These are phyloP conservation scores for Thalassiosira exigua DNA, from an alignment of 352 stramenopile species.

Conservation along the genomic window DNA sequence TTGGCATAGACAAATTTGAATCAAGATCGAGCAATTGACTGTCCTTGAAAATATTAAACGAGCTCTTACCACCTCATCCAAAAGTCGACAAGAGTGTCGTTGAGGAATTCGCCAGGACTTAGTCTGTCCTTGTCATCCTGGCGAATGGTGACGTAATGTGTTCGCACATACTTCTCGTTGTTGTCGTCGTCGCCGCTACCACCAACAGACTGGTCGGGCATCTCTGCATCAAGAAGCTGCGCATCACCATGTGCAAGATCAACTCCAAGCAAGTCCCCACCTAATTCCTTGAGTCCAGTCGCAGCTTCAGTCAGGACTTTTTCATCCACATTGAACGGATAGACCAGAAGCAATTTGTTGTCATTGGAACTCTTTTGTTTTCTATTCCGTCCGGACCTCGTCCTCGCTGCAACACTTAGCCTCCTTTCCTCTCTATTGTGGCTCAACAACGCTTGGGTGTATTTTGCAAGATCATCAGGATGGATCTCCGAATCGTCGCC, in stretches of 20 bases:
- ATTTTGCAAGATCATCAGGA: conserved; percentile 42
- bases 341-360: conserved; percentile 60
- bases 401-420: conserved; percentile 16
- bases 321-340: conserved; percentile 61
- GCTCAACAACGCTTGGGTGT: conserved; percentile 46
- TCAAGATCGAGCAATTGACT: conserved; percentile 4
- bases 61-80: conserved; percentile 82
- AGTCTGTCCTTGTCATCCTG: conserved; percentile 90
- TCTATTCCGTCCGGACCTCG: conserved; percentile 32
- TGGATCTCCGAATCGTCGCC: conserved; percentile 22
- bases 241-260: not conserved
- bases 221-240: not conserved
- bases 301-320: conserved; percentile 27
- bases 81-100: conserved; percentile 86
- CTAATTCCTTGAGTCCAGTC: conserved; percentile 43
- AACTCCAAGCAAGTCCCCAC: conserved; percentile 36
- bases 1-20: conserved; percentile 1
- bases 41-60: conserved; percentile 15
- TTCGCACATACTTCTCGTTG: conserved; percentile 29
- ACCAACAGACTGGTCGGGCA: conserved; percentile 11
- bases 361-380: conserved; percentile 24
- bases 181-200: conserved; percentile 6
- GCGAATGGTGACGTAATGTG: conserved; percentile 82
- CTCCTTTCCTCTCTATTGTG: conserved; percentile 48
- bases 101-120: conserved; percentile 90